Percentiles rank a stretch among this genome's conserved stretches.
Conservation (phyloP, 2,329 filamentous ascomycete genomes). For the Aspergillus tubingensis region DNA sequence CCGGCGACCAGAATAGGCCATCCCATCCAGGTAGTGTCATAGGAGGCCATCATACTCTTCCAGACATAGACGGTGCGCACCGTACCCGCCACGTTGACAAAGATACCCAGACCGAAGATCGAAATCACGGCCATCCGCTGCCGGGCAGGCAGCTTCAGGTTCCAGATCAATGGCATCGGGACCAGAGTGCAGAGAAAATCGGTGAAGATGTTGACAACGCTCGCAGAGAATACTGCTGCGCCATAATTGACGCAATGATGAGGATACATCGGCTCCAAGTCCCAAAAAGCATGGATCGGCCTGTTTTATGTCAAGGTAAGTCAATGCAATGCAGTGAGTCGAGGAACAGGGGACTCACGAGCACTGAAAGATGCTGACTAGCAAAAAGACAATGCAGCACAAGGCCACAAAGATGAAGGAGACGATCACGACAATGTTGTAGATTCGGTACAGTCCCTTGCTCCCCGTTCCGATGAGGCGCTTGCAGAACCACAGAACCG, state of each 20-base stretch:
- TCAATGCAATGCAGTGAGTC: background rate
- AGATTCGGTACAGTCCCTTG: slow-evolving; percentile 29
- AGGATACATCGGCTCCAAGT: slow-evolving; percentile 27
- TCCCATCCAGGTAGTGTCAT: slow-evolving; percentile 38
- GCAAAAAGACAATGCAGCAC: slow-evolving; percentile 33
- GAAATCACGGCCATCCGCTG: slow-evolving; percentile 42
- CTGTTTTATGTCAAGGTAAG: slow-evolving; percentile 16
- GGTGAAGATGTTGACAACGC: slow-evolving; percentile 41
- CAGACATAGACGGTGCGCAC: slow-evolving; percentile 39
- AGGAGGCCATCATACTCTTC: slow-evolving; percentile 34
- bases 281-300: slow-evolving; percentile 38
- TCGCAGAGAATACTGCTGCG: slow-evolving; percentile 36
- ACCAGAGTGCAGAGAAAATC: slow-evolving; percentile 39
- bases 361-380: slow-evolving; percentile 44
- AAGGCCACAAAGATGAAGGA: slow-evolving; percentile 36
- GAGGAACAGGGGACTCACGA: slow-evolving; percentile 30
- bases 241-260: slow-evolving; percentile 33
- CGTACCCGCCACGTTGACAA: slow-evolving; percentile 39
- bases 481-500: slow-evolving; percentile 41
- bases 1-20: slow-evolving; percentile 38
- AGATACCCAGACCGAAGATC: slow-evolving; percentile 40
- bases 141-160: slow-evolving; percentile 36
- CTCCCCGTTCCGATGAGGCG: slow-evolving; percentile 32
- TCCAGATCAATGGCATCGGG: slow-evolving; percentile 46
- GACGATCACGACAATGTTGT: slow-evolving; percentile 25